These are phyloP conservation scores for Acacia concinna DNA, from an alignment of 331 rosid genomes.

Conservation along the genomic window DNA sequence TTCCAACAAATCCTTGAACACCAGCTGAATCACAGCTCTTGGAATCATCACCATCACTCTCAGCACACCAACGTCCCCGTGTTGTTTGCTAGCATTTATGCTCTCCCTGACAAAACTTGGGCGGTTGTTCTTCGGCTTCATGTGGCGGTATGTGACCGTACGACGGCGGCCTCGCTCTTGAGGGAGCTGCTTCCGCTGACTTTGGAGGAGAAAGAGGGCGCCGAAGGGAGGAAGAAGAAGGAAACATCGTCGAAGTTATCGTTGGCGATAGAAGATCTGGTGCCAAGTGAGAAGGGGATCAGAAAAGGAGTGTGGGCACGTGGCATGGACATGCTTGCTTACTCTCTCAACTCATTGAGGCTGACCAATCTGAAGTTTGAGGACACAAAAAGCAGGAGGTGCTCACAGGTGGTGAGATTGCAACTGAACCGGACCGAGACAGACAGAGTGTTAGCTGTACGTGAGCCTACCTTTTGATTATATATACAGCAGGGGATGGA, in stretches of 20 bases:
- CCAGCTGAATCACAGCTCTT: constrained; percentile 47
- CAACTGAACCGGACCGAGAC: constrained; percentile 44
- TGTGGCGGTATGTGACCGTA: constrained; percentile 57
- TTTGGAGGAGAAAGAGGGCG: neutral
- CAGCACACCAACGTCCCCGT: constrained; percentile 19
- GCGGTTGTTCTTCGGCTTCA: constrained; percentile 49
- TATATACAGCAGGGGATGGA: neutral
- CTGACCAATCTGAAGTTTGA: constrained; percentile 50
- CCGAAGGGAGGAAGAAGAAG: neutral
- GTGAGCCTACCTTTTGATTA: neutral
- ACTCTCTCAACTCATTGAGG: constrained; percentile 51
- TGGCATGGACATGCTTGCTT: constrained; percentile 52
- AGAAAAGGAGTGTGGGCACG: constrained; percentile 52
- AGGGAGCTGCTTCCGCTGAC: constrained; percentile 41
- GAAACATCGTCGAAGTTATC: neutral
- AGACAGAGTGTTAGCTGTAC: constrained; percentile 41
- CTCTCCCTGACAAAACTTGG: constrained; percentile 29
- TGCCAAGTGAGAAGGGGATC: constrained; percentile 31
- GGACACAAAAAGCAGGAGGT: constrained; percentile 38
- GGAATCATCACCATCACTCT: constrained; percentile 6
- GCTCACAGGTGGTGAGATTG: constrained; percentile 56
- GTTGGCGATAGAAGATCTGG: constrained; percentile 50
- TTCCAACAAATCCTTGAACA: constrained; percentile 51
- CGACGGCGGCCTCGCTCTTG: constrained; percentile 51
- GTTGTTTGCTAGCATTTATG: constrained; percentile 45